phyloP scores from a whole-genome alignment of 1,284 basidiomycete genomes.

The Thelephora terrestris region DNA sequence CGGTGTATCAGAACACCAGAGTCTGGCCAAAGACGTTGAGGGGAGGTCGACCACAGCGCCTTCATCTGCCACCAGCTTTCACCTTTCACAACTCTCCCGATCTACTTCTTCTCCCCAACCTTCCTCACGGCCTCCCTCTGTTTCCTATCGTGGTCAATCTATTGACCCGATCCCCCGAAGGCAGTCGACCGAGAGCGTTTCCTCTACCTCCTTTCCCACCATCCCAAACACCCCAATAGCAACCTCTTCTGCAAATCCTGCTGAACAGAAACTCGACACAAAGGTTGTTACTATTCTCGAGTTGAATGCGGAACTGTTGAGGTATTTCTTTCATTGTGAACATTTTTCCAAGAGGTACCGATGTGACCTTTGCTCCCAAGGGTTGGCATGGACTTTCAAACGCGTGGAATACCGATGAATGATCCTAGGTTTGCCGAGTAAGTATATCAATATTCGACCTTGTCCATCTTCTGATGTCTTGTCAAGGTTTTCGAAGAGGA shows the following conservation, averaged over 20 bases:
- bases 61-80: too few relatives aligned
- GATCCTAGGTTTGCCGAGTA: conserved; percentile 50
- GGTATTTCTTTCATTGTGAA: conserved; percentile 29
- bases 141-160: too few relatives aligned
- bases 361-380: conserved; percentile 22
- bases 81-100: too few relatives aligned
- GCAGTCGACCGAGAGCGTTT: conserved; percentile 5
- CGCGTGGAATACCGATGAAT: conserved; percentile 33
- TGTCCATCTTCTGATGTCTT: conserved; percentile 3
- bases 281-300: conserved; percentile 53
- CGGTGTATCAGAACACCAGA: too few relatives aligned
- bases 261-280: conserved; percentile 23
- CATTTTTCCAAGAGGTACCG: neutral
- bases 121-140: too few relatives aligned
- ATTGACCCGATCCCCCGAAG: too few relatives aligned
- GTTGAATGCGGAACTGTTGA: conserved; percentile 55
- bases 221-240: conserved; percentile 5
- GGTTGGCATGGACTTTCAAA: conserved; percentile 46
- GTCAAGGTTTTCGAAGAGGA: conserved; percentile 40
- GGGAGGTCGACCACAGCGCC: too few relatives aligned
- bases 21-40: too few relatives aligned
- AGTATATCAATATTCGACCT: conserved; percentile 21
- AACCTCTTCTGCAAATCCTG: conserved; percentile 4
- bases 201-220: conserved; percentile 9
- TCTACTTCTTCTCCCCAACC: too few relatives aligned